Evolutionary conservation across 2,329 filamentous ascomycete genomes (phyloP).

Genomic region (Polychaeton citri): DNA sequence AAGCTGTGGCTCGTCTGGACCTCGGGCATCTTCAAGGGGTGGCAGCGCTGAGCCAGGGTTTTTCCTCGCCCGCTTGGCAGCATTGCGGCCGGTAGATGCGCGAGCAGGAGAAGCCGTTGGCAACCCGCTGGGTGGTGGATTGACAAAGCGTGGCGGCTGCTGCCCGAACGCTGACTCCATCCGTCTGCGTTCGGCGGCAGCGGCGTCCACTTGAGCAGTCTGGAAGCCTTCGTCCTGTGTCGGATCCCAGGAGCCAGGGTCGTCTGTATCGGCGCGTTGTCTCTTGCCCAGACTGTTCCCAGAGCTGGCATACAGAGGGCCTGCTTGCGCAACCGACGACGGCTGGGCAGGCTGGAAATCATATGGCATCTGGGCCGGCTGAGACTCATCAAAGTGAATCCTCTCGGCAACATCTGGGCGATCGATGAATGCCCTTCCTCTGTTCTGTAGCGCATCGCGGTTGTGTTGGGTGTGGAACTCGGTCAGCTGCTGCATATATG

Average conservation of each 20-base stretch:
- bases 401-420: conserved; percentile 25
- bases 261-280: conserved; percentile 17
- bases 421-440: conserved; percentile 23
- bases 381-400: conserved; percentile 25
- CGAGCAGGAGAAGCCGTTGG: background rate
- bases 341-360: conserved; percentile 1
- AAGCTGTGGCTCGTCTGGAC: conserved; percentile 4
- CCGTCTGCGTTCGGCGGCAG: conserved; percentile 20
- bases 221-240: conserved; percentile 34
- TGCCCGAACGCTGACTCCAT: conserved; percentile 17
- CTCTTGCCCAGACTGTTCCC: conserved; percentile 7
- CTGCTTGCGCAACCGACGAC: background rate
- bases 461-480: conserved; percentile 2
- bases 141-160: background rate
- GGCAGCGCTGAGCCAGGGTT: conserved; percentile 20
- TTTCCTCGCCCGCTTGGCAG: conserved; percentile 14
- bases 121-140: background rate
- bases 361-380: conserved; percentile 10
- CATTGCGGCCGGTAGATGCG: conserved; percentile 2
- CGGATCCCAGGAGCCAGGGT: conserved; percentile 17
- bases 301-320: background rate
- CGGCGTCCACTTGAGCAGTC: conserved; percentile 13
- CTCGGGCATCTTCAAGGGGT: conserved; percentile 3
- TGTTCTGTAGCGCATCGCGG: conserved; percentile 3
- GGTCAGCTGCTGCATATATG: background rate